phyloP scores from a whole-genome alignment of 2,329 filamentous ascomycete genomes.

The Pseudogymnoascus verrucosus region DNA sequence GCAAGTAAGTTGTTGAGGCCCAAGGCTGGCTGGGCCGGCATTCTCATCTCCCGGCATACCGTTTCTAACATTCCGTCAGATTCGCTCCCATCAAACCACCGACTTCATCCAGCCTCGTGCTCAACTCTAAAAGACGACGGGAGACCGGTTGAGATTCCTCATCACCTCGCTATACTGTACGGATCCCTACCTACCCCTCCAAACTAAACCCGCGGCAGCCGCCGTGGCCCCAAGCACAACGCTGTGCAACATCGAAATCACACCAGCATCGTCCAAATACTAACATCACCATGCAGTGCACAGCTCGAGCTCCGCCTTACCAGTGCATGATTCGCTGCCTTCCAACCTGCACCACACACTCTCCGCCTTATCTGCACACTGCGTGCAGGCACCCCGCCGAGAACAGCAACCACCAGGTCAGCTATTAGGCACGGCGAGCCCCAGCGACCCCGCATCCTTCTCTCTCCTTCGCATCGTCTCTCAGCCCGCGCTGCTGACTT shows the following conservation, averaged over 20 bases:
- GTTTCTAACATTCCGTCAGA: slow-evolving; percentile 1
- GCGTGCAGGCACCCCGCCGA: background rate
- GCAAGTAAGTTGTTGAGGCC: background rate
- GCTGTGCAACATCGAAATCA: background rate
- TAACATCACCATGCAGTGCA: background rate
- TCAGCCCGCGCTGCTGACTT: background rate
- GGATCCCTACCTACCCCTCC: background rate
- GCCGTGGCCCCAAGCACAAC: background rate
- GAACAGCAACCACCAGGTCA: background rate
- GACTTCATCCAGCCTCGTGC: background rate
- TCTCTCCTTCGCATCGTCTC: background rate
- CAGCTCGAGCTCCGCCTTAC: background rate
- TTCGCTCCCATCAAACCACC: background rate
- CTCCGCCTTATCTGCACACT: background rate
- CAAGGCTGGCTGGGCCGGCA: background rate
- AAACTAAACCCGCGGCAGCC: background rate
- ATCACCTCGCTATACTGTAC: background rate
- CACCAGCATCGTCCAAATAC: background rate
- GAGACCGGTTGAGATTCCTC: background rate
- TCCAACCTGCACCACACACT: background rate
- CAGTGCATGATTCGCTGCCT: background rate
- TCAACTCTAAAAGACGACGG: background rate
- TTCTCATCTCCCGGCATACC: background rate
- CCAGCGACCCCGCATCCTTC: background rate
- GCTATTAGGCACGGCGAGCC: background rate